These are phyloP conservation scores for Pleurotus tuber-regium DNA, from an alignment of 768 basidiomycete species.

Conservation along the genomic window DNA sequence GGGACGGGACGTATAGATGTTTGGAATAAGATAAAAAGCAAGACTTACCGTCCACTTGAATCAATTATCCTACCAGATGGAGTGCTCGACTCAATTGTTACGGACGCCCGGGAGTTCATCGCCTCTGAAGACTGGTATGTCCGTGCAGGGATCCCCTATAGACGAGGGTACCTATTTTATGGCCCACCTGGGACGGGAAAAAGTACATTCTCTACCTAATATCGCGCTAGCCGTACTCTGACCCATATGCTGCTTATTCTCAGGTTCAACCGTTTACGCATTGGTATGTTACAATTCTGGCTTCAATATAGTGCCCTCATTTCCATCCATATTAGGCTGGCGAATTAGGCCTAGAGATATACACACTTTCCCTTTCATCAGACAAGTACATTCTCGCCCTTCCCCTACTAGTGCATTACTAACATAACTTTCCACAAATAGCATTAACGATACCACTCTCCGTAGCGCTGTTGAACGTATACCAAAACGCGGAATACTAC, in stretches of 20 bases:
- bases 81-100: slow-evolving; percentile 42
- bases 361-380: slow-evolving; percentile 52
- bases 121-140: slow-evolving; percentile 55
- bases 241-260: too few species aligned
- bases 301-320: neutral
- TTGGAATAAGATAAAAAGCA: slow-evolving; percentile 47
- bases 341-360: slow-evolving; percentile 84
- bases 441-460: slow-evolving; percentile 50
- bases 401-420: neutral
- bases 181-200: slow-evolving; percentile 66
- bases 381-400: slow-evolving; percentile 33
- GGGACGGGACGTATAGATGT: slow-evolving; percentile 5
- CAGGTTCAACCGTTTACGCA: slow-evolving; percentile 54
- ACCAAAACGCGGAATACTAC: slow-evolving; percentile 51
- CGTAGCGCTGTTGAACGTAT: slow-evolving; percentile 42
- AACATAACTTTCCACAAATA: slow-evolving; percentile 15
- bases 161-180: slow-evolving; percentile 54
- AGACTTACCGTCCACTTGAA: slow-evolving; percentile 47
- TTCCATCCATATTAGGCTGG: slow-evolving; percentile 32
- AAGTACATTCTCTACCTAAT: slow-evolving; percentile 32
- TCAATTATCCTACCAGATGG: slow-evolving; percentile 52
- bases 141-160: slow-evolving; percentile 55
- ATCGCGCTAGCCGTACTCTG: too few species aligned
- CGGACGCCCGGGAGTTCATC: slow-evolving; percentile 53
- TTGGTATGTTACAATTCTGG: slow-evolving; percentile 28